Evolutionary conservation across 1,139 yeast genomes (phyloP).

Genomic region (Diutina sp.): DNA sequence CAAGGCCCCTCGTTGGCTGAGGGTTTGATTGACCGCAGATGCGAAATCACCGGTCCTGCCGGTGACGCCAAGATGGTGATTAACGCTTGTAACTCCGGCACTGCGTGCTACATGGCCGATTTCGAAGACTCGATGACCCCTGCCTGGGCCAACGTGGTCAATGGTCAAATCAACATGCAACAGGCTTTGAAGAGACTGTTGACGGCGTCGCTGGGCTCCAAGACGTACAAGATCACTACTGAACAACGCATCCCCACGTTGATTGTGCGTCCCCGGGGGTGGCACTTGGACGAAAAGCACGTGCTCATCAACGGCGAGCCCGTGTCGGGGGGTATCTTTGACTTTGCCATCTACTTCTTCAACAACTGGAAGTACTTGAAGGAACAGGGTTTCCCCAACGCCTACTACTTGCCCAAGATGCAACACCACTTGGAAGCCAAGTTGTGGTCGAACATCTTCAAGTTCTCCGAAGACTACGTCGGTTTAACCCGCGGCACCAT

Average conservation of each 20-base stretch:
- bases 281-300: constrained; percentile 74
- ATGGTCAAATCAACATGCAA: constrained; percentile 84
- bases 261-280: constrained; percentile 77
- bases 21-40: constrained; percentile 67
- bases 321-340: constrained; percentile 61
- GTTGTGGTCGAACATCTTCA: constrained; percentile 68
- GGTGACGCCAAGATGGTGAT: constrained; percentile 81
- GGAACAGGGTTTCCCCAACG: constrained; percentile 58
- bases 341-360: constrained; percentile 66
- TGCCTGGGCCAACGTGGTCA: constrained; percentile 80
- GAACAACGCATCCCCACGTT: constrained; percentile 57
- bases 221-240: constrained; percentile 46
- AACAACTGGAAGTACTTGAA: constrained; percentile 55
- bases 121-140: constrained; percentile 94
- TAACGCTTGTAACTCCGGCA: constrained; percentile 81
- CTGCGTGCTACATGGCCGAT: constrained; percentile 90
- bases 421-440: constrained; percentile 72
- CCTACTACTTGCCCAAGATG: constrained; percentile 71
- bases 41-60: constrained; percentile 82
- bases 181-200: constrained; percentile 72
- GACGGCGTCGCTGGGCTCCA: constrained; percentile 42
- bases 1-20: constrained; percentile 69
- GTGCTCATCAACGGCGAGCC: constrained; percentile 65
- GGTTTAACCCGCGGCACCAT: constrained; percentile 59
- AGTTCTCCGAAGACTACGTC: constrained; percentile 54